phyloP scores from a whole-genome alignment of 306 rosid genomes.

The Sechiopsis laciniata region DNA sequence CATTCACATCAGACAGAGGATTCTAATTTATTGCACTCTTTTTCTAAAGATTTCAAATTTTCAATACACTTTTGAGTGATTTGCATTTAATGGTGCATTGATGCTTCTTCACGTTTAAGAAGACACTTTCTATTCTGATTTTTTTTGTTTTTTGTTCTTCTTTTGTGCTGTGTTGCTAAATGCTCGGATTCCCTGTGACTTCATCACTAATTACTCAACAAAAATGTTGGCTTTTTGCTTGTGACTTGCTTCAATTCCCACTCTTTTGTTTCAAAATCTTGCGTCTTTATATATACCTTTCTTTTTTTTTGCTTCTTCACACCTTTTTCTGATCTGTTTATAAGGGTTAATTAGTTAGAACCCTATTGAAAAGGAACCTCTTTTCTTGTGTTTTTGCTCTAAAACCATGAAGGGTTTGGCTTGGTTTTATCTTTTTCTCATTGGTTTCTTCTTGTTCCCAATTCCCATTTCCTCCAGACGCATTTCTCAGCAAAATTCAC shows the following conservation, averaged over 20 bases:
- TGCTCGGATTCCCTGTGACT: conserved; percentile 57
- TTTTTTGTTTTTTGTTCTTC: neutral
- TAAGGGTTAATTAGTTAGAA: no score
- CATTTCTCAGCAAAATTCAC: conserved; percentile 34
- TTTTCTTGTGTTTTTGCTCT: neutral
- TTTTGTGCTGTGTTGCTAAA: neutral
- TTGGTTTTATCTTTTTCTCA: conserved; percentile 22
- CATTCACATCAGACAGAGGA: conserved; percentile 5
- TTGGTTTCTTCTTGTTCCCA: conserved; percentile 38
- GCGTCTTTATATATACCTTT: conserved; percentile 14
- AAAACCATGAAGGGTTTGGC: conserved; percentile 30
- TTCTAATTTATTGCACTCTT: conserved; percentile 5
- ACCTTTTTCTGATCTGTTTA: neutral
- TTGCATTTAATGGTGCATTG: neutral
- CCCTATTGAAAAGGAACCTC: neutral
- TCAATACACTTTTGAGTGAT: neutral
- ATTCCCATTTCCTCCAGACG: conserved; percentile 40
- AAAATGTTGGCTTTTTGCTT: conserved; percentile 34
- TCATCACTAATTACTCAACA: conserved; percentile 5
- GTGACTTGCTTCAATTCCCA: conserved; percentile 64
- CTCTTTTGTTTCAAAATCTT: neutral
- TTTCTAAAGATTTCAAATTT: conserved; percentile 3
- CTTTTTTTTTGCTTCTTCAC: conserved; percentile 18
- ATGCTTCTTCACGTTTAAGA: conserved; percentile 11
- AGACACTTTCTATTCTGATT: conserved; percentile 19